phyloP scores from a whole-genome alignment of 2,329 filamentous ascomycete species.

The Fusarium sp. region DNA sequence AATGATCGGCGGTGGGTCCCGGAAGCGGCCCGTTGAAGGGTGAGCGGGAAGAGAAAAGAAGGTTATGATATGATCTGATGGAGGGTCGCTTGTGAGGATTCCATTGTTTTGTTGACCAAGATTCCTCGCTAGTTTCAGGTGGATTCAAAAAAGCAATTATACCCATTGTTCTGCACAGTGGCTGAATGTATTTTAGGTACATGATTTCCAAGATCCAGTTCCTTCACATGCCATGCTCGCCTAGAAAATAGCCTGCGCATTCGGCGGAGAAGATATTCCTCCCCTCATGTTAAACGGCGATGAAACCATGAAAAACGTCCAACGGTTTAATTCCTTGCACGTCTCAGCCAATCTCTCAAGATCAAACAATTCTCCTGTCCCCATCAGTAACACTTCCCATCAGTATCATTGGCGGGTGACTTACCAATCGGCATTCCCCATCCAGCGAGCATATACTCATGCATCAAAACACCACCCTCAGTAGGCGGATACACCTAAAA shows the following conservation, averaged over 20 bases:
- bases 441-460: constrained; percentile 61
- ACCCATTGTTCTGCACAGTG: background rate
- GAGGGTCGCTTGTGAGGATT: background rate
- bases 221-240: background rate
- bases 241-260: constrained; percentile 35
- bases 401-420: no score
- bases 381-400: rapidly evolving
- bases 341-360: constrained; percentile 54
- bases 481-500: constrained; percentile 44
- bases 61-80: background rate
- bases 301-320: constrained; percentile 63
- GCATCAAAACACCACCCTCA: constrained; percentile 43
- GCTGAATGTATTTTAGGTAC: background rate
- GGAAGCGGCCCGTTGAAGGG: background rate
- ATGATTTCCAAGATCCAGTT: background rate
- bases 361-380: constrained; percentile 53
- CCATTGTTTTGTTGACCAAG: background rate
- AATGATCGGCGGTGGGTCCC: constrained; percentile 5
- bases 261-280: constrained; percentile 28
- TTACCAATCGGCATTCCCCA: constrained; percentile 58
- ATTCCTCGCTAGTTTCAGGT: background rate
- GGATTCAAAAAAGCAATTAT: constrained; percentile 1
- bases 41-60: background rate
- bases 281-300: constrained; percentile 56
- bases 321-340: constrained; percentile 64